Conservation (phyloP, 768 basidiomycete species). For the Lactifluus pinguis region DNA sequence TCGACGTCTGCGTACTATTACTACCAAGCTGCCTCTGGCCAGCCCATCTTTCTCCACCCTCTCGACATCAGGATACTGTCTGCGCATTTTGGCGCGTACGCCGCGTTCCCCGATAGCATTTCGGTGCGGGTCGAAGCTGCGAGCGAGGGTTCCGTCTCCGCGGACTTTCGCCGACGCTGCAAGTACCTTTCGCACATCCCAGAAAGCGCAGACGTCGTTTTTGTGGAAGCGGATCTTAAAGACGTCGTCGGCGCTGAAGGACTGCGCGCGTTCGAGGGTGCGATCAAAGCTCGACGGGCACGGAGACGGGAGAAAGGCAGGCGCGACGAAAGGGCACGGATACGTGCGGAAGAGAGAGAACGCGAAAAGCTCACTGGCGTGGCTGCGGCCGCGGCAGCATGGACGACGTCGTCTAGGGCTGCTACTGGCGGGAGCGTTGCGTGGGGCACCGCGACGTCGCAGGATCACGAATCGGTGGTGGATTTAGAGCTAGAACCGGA, state of each 20-base stretch:
- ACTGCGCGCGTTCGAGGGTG: slow-evolving; percentile 74
- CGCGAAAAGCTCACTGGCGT: slow-evolving; percentile 19
- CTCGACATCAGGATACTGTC: slow-evolving; percentile 91
- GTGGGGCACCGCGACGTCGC: not conserved
- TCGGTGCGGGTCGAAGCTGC: slow-evolving; percentile 70
- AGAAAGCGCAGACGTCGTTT: slow-evolving; percentile 86
- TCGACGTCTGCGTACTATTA: slow-evolving; percentile 89
- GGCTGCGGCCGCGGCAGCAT: not conserved
- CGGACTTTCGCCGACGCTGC: slow-evolving; percentile 88
- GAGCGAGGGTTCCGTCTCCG: slow-evolving; percentile 76
- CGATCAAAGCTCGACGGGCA: slow-evolving; percentile 64
- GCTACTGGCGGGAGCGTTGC: not conserved
- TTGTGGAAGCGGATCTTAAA: slow-evolving; percentile 80
- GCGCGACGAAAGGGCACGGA: slow-evolving; percentile 81
- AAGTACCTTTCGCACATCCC: slow-evolving; percentile 93
- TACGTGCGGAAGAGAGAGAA: slow-evolving; percentile 64
- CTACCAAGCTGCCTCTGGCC: slow-evolving; percentile 89
- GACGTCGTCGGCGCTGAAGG: slow-evolving; percentile 69
- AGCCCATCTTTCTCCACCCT: slow-evolving; percentile 89
- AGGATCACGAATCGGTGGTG: not conserved
- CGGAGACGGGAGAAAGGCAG: slow-evolving; percentile 73
- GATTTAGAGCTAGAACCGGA: not conserved
- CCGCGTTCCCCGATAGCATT: slow-evolving; percentile 77
- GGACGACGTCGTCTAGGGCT: not conserved
- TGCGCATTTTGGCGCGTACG: slow-evolving; percentile 72